Conservation (phyloP, 2,329 filamentous ascomycete genomes). For the Trichoderma sp. region DNA sequence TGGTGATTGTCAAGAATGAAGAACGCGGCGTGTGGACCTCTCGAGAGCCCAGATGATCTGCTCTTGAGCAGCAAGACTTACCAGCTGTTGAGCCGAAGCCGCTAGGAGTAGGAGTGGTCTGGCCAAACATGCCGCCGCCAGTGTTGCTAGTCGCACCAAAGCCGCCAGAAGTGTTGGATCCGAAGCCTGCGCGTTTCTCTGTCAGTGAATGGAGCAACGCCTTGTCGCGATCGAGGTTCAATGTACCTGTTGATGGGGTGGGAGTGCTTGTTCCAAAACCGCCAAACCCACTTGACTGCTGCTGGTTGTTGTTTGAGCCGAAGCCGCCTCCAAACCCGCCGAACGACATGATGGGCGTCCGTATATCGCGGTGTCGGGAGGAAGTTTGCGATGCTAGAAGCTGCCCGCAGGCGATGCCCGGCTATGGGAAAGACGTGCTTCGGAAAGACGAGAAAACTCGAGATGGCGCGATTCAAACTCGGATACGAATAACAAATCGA, state of each 20-base stretch:
- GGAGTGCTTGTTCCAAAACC: conserved; percentile 56
- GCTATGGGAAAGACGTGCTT: not conserved
- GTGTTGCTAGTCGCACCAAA: conserved; percentile 49
- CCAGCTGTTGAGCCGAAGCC: conserved; percentile 44
- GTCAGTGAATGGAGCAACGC: conserved; percentile 36
- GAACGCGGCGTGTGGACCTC: conserved; percentile 29
- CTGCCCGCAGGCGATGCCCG: conserved; percentile 26
- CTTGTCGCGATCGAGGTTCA: conserved; percentile 30
- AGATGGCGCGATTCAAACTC: conserved; percentile 20
- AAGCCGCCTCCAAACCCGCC: conserved; percentile 59
- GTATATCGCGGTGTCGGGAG: conserved; percentile 33
- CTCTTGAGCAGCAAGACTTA: conserved; percentile 34
- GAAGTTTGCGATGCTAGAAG: conserved; percentile 25
- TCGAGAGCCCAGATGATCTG: conserved; percentile 26
- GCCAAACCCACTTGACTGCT: conserved; percentile 54
- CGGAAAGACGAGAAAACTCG: conserved; percentile 11
- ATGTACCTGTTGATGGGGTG: conserved; percentile 57
- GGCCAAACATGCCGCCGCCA: conserved; percentile 53
- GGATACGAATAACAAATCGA: conserved; percentile 17
- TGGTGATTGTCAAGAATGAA: not conserved
- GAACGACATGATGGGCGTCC: conserved; percentile 55
- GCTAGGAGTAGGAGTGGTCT: conserved; percentile 38
- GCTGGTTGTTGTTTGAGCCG: conserved; percentile 55
- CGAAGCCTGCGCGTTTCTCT: conserved; percentile 38
- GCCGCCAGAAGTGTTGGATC: conserved; percentile 38